A percentile compares a stretch with the other conserved stretches of the same genome.
Conservation (phyloP, 2,329 filamentous ascomycete genomes). For the Cercospora sp. region DNA sequence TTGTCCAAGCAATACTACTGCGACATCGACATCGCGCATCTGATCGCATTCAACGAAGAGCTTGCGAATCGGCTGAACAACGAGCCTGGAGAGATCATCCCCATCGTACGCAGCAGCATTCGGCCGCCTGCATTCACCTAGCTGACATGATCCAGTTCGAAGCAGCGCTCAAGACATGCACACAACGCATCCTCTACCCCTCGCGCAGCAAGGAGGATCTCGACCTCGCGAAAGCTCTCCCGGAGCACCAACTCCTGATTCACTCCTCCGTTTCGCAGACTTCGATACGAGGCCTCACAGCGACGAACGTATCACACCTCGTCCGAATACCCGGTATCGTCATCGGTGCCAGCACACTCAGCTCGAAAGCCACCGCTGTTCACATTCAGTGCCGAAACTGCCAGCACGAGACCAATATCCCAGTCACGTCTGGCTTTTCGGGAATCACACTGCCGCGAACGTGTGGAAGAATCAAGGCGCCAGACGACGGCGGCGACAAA, state of each 20-base stretch:
- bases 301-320: slow-evolving; percentile 88
- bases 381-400: slow-evolving; percentile 89
- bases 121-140: neutral
- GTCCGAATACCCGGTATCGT: slow-evolving; percentile 96
- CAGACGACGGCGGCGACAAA: slow-evolving; percentile 64
- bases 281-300: slow-evolving; percentile 91
- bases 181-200: slow-evolving; percentile 89
- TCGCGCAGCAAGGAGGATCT: slow-evolving; percentile 66
- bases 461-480: slow-evolving; percentile 61
- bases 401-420: slow-evolving; percentile 67
- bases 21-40: slow-evolving; percentile 90
- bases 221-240: slow-evolving; percentile 45
- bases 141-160: slow-evolving; percentile 69
- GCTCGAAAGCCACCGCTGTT: slow-evolving; percentile 87
- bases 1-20: slow-evolving; percentile 93
- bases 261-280: slow-evolving; percentile 89
- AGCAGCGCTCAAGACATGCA: slow-evolving; percentile 83
- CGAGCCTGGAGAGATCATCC: slow-evolving; percentile 89
- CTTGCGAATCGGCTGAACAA: slow-evolving; percentile 85
- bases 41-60: slow-evolving; percentile 96
- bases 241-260: slow-evolving; percentile 90
- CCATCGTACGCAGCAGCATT: slow-evolving; percentile 62
- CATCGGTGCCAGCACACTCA: slow-evolving; percentile 94
- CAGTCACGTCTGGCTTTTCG: slow-evolving; percentile 80
- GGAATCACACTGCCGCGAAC: slow-evolving; percentile 80